Base-by-base conservation (phyloP, 179 eudicot species). In the Gypsophila paniculata region DNA sequence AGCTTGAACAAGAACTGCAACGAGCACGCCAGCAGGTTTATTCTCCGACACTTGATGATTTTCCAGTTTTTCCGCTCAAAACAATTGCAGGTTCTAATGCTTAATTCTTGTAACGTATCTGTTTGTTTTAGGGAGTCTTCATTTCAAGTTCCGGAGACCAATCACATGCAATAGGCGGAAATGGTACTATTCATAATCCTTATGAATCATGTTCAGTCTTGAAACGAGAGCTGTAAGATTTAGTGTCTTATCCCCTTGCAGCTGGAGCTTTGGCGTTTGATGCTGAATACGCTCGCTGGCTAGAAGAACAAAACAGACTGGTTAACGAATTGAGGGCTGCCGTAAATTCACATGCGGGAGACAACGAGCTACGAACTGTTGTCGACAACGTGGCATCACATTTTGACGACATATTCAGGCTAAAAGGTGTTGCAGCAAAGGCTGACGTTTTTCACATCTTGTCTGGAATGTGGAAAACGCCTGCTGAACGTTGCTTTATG, bases 391-490 rank as follows among this genome's bases (percentile, higher is more conserved):
- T 79, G 72, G 79, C 76, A 2, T 59, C 83, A 7, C 97, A 93
- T 57, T 91, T 80, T 74, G 84, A 88, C 49, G 96, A 93, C 7
- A 77, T 93, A 68, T 93, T 84, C 82, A 86, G 89, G 87, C 81
- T 91, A 67, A 93, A 93, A 81, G 83, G 81, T 36, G 85, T 72
- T 76, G 98, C 98, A 22, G 93, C 98, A 21, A 93, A 93, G 82
- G 78, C 84, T 61, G 98, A 93, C 77, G 98, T 91, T 72, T 93
- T 93, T 77, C 97, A 93, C 79, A 85, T 93, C 72, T 83, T 93
- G 80, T 93, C 97, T 22, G 98, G 98, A 72, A 93, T 93, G 97
- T 93, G 98, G 98, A 93, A 88, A 80, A 88, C 97, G 63, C 98
- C 97, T 15, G 96, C 97, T 54, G 98, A 93, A 67, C 87, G 97